Conservation (phyloP, 768 basidiomycete species). For the Russula vinacea region DNA sequence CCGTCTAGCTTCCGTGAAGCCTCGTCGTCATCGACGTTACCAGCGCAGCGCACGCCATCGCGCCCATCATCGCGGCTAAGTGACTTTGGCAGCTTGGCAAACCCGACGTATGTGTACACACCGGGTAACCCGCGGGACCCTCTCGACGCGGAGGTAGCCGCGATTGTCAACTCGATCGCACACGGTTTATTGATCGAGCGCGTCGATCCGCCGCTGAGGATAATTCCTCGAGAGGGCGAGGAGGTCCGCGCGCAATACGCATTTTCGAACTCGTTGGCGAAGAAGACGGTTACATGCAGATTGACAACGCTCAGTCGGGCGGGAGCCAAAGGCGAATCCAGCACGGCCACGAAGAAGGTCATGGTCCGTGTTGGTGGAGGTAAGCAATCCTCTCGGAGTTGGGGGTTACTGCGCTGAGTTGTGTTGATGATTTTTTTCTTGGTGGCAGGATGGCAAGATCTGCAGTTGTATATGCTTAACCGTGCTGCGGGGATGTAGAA, state of each 20-base stretch:
- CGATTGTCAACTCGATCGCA: constrained; percentile 67
- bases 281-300: constrained; percentile 75
- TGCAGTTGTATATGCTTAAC: constrained; percentile 71
- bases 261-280: constrained; percentile 66
- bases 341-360: constrained; percentile 68
- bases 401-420: constrained; percentile 24
- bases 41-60: constrained; percentile 46
- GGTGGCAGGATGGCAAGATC: constrained; percentile 69
- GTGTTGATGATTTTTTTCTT: constrained; percentile 11
- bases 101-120: constrained; percentile 59
- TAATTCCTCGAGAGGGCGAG: constrained; percentile 64
- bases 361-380: constrained; percentile 90
- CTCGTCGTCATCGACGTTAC: constrained; percentile 37
- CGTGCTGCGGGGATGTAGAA: constrained; percentile 68
- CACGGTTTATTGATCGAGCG: constrained; percentile 79
- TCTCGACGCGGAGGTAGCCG: constrained; percentile 75
- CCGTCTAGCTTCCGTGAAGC: constrained; percentile 75
- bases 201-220: constrained; percentile 70
- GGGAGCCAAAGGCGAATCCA: constrained; percentile 40
- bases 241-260: constrained; percentile 84
- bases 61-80: constrained; percentile 67
- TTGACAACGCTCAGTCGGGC: constrained; percentile 73
- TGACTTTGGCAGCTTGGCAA: constrained; percentile 42
- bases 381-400: not conserved
- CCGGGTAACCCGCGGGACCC: constrained; percentile 71